Evolutionary conservation across 805 yeast genomes (phyloP).

Genomic region (Ogataea kodamae): DNA sequence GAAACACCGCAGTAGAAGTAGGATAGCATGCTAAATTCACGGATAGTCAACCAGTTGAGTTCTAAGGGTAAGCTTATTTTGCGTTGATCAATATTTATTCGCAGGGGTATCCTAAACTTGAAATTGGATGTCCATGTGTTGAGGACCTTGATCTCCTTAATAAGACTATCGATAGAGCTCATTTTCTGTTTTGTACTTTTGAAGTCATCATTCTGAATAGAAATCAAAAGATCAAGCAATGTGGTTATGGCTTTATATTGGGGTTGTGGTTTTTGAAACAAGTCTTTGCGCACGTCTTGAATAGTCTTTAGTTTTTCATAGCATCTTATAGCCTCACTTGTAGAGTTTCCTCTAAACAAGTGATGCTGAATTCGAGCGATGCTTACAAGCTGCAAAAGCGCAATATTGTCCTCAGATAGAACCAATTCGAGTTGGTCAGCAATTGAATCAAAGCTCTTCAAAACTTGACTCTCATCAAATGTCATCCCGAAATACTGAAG

Average conservation of each 20-base stretch:
- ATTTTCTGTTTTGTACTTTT: slow-evolving; percentile 26
- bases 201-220: slow-evolving; percentile 31
- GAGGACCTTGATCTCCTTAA: slow-evolving; percentile 28
- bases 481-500: slow-evolving; percentile 31
- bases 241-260: slow-evolving; percentile 36
- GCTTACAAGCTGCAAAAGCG: slow-evolving; percentile 25
- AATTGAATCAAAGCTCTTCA: slow-evolving; percentile 16
- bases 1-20: slow-evolving; percentile 43
- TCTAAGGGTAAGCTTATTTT: slow-evolving; percentile 22
- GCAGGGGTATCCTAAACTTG: slow-evolving; percentile 10
- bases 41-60: slow-evolving; percentile 40
- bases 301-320: slow-evolving; percentile 20
- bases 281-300: slow-evolving; percentile 2
- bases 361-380: slow-evolving; percentile 32
- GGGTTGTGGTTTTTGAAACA: slow-evolving; percentile 17
- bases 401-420: slow-evolving; percentile 11
- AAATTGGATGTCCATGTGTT: slow-evolving; percentile 9
- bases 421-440: slow-evolving; percentile 8
- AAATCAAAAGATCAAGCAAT: slow-evolving; percentile 27
- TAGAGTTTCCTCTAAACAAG: slow-evolving; percentile 31
- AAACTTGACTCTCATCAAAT: slow-evolving; percentile 28
- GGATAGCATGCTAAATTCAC: slow-evolving; percentile 40
- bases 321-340: slow-evolving; percentile 19
- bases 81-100: not conserved
- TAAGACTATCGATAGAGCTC: slow-evolving; percentile 28